Evolutionary conservation across 108 stramenopile species (phyloP).

Genomic region (Nitzschia sp.): DNA sequence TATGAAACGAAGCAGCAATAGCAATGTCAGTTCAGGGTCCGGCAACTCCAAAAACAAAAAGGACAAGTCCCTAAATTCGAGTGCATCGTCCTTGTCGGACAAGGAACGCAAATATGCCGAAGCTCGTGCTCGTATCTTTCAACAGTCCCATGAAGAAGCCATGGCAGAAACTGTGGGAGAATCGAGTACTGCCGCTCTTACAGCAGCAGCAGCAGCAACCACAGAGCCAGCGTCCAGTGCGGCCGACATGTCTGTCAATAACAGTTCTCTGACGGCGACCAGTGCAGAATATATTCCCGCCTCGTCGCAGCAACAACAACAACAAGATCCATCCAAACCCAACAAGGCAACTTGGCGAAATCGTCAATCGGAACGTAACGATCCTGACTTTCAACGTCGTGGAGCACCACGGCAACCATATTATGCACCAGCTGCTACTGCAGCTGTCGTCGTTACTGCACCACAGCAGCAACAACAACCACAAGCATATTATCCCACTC

Average conservation of each 20-base stretch:
- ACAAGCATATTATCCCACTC: neutral
- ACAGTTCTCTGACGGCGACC: slow-evolving; percentile 6
- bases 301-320: neutral
- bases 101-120: slow-evolving; percentile 92
- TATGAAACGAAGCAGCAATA: slow-evolving; percentile 45
- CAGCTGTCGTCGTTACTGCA: neutral
- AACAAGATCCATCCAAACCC: neutral
- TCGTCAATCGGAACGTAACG: slow-evolving; percentile 76
- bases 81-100: slow-evolving; percentile 61
- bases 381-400: slow-evolving; percentile 85
- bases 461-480: neutral
- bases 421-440: neutral
- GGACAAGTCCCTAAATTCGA: neutral
- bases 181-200: neutral
- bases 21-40: slow-evolving; percentile 24
- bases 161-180: neutral
- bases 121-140: slow-evolving; percentile 90
- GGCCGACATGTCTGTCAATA: neutral
- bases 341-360: slow-evolving; percentile 84
- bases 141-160: slow-evolving; percentile 23
- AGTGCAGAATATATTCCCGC: neutral
- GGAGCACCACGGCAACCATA: neutral
- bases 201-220: slow-evolving; percentile 14
- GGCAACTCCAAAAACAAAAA: slow-evolving; percentile 11
- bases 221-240: neutral